Evolutionary conservation across 1,139 yeast genomes (phyloP), one percentile per base, ranked within the genome.

Genomic region (Komagataea norvegica): DNA sequence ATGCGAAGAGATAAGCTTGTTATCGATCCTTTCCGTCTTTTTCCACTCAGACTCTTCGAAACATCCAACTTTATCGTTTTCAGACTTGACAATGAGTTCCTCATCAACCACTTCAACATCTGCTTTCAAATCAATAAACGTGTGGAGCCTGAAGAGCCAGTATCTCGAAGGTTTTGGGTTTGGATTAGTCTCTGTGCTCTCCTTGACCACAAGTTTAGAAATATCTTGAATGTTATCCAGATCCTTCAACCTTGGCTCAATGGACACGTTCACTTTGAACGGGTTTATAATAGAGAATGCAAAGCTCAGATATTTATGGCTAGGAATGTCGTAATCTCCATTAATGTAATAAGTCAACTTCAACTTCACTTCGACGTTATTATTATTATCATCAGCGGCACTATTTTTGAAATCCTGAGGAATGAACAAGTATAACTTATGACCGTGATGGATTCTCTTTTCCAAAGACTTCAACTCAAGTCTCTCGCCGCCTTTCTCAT

Each of bases 81-180:
- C 55, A 20, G 60, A 57, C 9, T 14, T 27, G 20, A 64, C 41
- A 2, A 29, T 42, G 27, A 61, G 47, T 6, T 52, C 49, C 14
- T 56, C 54, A 2, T 47, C 51, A 1, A 51, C 38, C 1, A 71
- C 44, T 3, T 60, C 60, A 6, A 65, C 36, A 1, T 42, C 48
- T 2, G 36, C 41, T 4, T 41, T 39, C 1, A 30, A 22, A 3
- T 35, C 36, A 17, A 39, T 31, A 2, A 19, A n/a, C 8, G 45
- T 31, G 3, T 25, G 18, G 5, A 43, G 43, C 28, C 60, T 61
- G 6, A 65, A 67, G 28, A 58, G 48, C 83, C 83, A 77, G 8
- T 59, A 46, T 37, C 83, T 58, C 3, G 66, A 56, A 4, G 72
- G 70, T 29, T 65, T 60, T 0, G 79, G 77, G 56, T 65, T 56